A percentile compares a stretch with the other conserved stretches of the same genome.
Conservation (phyloP, 768 basidiomycete genomes). For the Mycena belliarum region DNA sequence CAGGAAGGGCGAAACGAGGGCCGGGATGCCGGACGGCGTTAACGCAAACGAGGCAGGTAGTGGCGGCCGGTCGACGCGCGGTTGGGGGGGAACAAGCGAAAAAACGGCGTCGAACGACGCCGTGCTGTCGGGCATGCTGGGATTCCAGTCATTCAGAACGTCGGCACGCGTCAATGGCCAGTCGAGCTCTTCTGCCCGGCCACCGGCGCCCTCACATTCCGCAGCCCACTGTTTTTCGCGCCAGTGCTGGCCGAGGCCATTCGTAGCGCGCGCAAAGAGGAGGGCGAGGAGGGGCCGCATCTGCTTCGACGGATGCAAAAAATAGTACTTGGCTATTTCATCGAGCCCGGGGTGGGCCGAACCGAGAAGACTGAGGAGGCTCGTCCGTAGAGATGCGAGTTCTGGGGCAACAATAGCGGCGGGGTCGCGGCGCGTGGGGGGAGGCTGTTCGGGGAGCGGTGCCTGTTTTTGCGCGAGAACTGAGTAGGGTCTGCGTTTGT, state of each 20-base stretch:
- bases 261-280: conserved; percentile 89
- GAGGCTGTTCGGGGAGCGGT: not conserved
- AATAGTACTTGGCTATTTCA: conserved; percentile 91
- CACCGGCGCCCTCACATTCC: conserved; percentile 53
- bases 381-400: conserved; percentile 67
- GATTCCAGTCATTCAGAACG: conserved; percentile 91
- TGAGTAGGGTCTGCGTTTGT: conserved; percentile 21
- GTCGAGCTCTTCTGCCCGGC: conserved; percentile 64
- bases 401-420: conserved; percentile 72
- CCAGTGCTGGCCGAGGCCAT: conserved; percentile 78
- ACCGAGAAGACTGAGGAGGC: conserved; percentile 77
- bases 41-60: conserved; percentile 27
- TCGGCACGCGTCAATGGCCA: conserved; percentile 75
- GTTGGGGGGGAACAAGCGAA: conserved; percentile 43
- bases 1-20: conserved; percentile 34
- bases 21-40: conserved; percentile 16
- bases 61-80: conserved; percentile 35
- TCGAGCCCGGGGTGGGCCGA: conserved; percentile 87
- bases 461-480: conserved; percentile 5
- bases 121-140: conserved; percentile 78
- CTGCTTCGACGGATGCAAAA: conserved; percentile 86
- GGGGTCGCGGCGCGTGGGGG: conserved; percentile 55
- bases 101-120: conserved; percentile 66
- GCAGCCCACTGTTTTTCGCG: conserved; percentile 60
- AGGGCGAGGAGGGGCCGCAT: conserved; percentile 88